These are phyloP conservation scores for Epichloe hybrida DNA, from an alignment of 2,329 filamentous ascomycete genomes.

Conservation along the genomic window DNA sequence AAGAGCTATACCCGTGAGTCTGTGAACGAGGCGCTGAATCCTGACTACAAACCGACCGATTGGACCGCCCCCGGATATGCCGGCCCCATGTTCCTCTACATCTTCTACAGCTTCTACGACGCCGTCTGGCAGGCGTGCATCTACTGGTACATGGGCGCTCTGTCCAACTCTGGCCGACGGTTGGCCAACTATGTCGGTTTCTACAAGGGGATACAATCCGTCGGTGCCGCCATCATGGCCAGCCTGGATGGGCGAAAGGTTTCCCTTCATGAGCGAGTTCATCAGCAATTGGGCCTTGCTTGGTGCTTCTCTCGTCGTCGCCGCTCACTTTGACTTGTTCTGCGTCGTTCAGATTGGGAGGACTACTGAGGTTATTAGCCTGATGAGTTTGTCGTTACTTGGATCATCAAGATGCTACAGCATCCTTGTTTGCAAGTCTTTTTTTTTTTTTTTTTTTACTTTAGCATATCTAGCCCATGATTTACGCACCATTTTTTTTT, in stretches of 20 bases:
- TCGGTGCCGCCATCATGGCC: slow-evolving; percentile 45
- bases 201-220: slow-evolving; percentile 73
- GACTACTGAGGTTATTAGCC: too few relatives aligned
- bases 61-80: slow-evolving; percentile 50
- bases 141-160: slow-evolving; percentile 92
- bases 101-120: slow-evolving; percentile 84
- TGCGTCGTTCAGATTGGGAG: too few relatives aligned
- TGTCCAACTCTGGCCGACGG: slow-evolving; percentile 86
- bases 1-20: slow-evolving; percentile 33
- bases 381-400: too few relatives aligned
- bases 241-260: slow-evolving; percentile 21
- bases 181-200: slow-evolving; percentile 73
- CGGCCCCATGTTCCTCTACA: slow-evolving; percentile 77
- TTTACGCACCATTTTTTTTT: too few relatives aligned
- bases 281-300: slow-evolving; percentile 61
- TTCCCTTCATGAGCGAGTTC: slow-evolving; percentile 60
- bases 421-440: not conserved
- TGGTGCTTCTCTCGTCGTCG: slow-evolving; percentile 48
- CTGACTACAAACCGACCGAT: slow-evolving; percentile 31
- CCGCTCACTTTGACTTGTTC: not conserved
- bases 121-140: slow-evolving; percentile 80
- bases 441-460: not conserved
- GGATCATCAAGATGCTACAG: too few relatives aligned
- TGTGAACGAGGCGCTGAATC: slow-evolving; percentile 11
- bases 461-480: not conserved